These are phyloP conservation scores for Spongospora subterranea DNA, from an alignment of 208 protist genomes.

Conservation along the genomic window DNA sequence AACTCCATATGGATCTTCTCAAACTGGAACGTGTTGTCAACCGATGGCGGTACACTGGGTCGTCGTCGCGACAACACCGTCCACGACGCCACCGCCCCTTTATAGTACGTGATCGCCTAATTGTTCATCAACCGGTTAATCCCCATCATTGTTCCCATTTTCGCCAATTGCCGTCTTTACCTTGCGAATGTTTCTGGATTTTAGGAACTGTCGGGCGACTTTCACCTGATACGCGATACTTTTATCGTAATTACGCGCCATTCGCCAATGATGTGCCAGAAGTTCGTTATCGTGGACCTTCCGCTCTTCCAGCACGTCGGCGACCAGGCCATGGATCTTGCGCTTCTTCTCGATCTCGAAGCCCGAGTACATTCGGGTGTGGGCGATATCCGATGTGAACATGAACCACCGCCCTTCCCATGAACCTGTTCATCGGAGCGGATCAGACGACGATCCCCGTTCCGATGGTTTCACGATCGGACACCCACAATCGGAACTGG, in stretches of 20 bases:
- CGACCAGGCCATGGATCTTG: background rate
- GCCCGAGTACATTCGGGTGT: background rate
- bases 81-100: background rate
- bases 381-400: background rate
- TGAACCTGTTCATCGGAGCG: background rate
- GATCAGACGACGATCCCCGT: too few relatives aligned
- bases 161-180: background rate
- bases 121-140: background rate
- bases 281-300: background rate
- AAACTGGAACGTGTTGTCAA: background rate
- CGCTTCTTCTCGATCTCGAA: constrained; percentile 25
- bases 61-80: background rate
- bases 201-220: background rate
- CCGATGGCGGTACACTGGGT: background rate
- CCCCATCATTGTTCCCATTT: background rate
- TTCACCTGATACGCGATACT: background rate
- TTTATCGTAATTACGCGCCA: background rate
- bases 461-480: too few relatives aligned
- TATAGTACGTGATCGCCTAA: background rate
- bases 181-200: background rate
- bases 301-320: background rate
- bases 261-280: constrained; percentile 26
- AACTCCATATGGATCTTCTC: constrained; percentile 23
- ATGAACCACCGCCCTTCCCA: background rate
- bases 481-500: too few relatives aligned